Evolutionary conservation across 768 basidiomycete genomes (phyloP).

Genomic region (Russula griseocarnosa): DNA sequence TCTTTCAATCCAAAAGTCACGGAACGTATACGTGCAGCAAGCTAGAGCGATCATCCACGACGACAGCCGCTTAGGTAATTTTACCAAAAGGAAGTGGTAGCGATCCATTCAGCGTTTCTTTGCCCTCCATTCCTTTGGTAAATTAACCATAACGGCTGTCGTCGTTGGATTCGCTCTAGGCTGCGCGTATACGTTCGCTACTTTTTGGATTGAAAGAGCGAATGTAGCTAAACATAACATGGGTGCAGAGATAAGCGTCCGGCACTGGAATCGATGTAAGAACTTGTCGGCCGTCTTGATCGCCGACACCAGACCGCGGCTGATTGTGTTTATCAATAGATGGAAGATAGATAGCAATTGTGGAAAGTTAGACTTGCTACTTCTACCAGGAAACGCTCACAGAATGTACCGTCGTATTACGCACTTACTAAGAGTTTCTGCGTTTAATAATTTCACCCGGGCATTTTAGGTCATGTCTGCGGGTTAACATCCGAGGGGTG

Average conservation of each 20-base stretch:
- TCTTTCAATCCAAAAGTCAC: too few species aligned
- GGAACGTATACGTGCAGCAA: too few species aligned
- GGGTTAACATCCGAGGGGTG: constrained; percentile 12
- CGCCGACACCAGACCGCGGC: not conserved
- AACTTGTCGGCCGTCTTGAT: not conserved
- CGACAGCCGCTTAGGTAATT: too few species aligned
- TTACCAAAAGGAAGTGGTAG: constrained; percentile 15
- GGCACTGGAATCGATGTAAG: constrained; percentile 23
- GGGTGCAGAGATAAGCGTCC: constrained; percentile 11
- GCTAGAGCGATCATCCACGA: too few species aligned
- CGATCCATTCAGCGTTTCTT: not conserved
- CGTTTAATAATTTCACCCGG: not conserved
- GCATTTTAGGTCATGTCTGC: constrained; percentile 1
- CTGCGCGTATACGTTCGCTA: constrained; percentile 21
- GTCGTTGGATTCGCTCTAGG: not conserved
- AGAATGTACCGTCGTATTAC: constrained; percentile 8
- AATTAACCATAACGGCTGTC: not conserved
- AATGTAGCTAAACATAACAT: not conserved
- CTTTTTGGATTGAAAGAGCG: too few species aligned
- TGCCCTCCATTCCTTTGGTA: not conserved
- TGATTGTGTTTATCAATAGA: not conserved
- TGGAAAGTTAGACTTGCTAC: constrained; percentile 9
- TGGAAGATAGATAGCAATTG: constrained; percentile 7
- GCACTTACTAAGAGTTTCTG: not conserved
- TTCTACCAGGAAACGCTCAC: constrained; percentile 5